A percentile compares a stretch with the other conserved stretches of the same genome.
Conservation (phyloP, 345 rosid species). For the Eucalyptus marginata region DNA sequence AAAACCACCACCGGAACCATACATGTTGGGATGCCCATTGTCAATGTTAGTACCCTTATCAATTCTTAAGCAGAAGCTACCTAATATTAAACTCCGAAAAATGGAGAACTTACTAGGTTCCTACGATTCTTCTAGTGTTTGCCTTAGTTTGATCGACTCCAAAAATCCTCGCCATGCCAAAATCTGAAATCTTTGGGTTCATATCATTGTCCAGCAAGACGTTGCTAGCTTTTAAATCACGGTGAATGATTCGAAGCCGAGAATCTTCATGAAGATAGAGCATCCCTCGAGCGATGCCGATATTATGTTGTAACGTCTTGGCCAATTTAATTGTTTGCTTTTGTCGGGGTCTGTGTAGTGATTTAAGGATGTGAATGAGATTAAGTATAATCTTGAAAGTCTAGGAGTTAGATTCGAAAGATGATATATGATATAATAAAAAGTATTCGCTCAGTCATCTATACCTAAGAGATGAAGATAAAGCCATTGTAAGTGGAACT, state of each 20-base stretch:
- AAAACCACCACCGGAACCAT: not conserved
- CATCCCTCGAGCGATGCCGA: slow-evolving; percentile 3
- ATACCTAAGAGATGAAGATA: not conserved
- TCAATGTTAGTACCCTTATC: not conserved
- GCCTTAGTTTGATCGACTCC: not conserved
- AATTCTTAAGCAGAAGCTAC: not conserved
- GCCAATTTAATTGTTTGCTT: not conserved
- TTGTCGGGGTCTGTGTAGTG: not conserved
- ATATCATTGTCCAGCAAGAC: slow-evolving; percentile 1
- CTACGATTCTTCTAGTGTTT: not conserved
- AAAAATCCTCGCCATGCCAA: slow-evolving; percentile 10
- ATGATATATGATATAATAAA: not conserved
- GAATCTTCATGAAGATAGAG: slow-evolving; percentile 15
- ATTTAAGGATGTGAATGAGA: not conserved
- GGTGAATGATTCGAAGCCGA: slow-evolving; percentile 5
- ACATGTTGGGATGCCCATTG: not conserved
- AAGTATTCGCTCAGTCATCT: not conserved
- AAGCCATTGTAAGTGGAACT: not conserved
- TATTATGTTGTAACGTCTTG: not conserved
- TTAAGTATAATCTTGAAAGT: not conserved
- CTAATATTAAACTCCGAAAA: not conserved
- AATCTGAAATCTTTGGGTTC: slow-evolving; percentile 13
- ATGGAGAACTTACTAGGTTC: slow-evolving; percentile 9
- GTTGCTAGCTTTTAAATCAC: slow-evolving; percentile 12
- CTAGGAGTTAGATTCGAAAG: not conserved